A percentile compares a stretch with the other conserved stretches of the same genome.
phyloP scores from a whole-genome alignment of 805 yeast genomes.

The Metschnikowia noctiluminum region DNA sequence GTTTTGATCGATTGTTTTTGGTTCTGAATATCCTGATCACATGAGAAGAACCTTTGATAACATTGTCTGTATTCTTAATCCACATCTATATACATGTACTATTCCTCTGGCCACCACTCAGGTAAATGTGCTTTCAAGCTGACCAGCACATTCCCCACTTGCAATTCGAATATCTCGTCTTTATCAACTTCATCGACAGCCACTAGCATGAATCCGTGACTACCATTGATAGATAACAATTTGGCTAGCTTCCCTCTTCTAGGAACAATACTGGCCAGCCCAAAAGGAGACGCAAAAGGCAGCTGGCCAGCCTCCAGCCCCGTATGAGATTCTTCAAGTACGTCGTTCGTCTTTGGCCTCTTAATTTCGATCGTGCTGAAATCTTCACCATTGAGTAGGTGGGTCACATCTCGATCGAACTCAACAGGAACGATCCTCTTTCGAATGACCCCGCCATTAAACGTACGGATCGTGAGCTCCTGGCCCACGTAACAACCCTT shows the following conservation, averaged over 20 bases:
- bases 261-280: constrained; percentile 15
- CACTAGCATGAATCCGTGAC: constrained; percentile 65
- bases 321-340: constrained; percentile 4
- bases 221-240: constrained; percentile 52
- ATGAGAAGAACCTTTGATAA: too few relatives aligned
- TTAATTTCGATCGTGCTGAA: constrained; percentile 14
- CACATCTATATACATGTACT: neutral
- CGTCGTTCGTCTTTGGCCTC: constrained; percentile 9
- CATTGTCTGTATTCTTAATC: too few relatives aligned
- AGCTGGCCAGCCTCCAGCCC: neutral
- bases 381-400: constrained; percentile 6
- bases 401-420: constrained; percentile 22
- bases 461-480: constrained; percentile 87
- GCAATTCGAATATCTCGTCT: constrained; percentile 33
- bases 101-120: constrained; percentile 67
- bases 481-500: constrained; percentile 98
- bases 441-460: constrained; percentile 76
- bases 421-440: constrained; percentile 73
- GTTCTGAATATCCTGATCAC: too few relatives aligned
- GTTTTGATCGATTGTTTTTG: too few relatives aligned
- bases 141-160: constrained; percentile 27
- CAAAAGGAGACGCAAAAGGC: constrained; percentile 18
- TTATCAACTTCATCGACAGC: constrained; percentile 44
- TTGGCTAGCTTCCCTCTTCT: constrained; percentile 42
- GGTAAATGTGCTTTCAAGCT: constrained; percentile 57